Base-by-base conservation (phyloP, 768 basidiomycete species). In the Leccinum imitatum region DNA sequence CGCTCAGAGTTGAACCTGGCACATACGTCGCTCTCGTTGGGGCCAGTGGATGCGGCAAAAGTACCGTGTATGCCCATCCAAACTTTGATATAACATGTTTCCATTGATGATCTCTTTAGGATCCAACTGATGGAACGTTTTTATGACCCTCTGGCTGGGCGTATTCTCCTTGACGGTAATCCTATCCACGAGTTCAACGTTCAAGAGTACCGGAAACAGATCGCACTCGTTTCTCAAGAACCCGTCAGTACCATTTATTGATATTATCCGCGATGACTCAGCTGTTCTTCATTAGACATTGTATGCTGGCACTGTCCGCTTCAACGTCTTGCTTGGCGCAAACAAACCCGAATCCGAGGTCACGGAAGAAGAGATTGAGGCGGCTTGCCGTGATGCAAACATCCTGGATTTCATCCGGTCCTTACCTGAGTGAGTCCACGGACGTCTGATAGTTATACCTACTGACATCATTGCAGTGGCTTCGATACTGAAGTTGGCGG, bases 401-500 rank as follows among this genome's bases (percentile, higher is more conserved):
- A 87, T 95, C 71, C 78, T 95, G 58, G 93, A 95, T 33, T 97
- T 97, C 79, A 93, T 97, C 66, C 75, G 84, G 64, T 86, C 86
- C 1, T 76, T 97, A 25, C 94, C 95, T 19, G 79, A 90, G 89
- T 90, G 76, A 50, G 87, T 80, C 7, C 6, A 19, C 27, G 3
- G 37, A 4, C 7, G 8, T 39, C 50, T 2, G n/a, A 37, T 33
- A 15, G 14, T 19, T 62, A 6, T 53, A 41, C 8, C 37, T 55
- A 47, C 50, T 73, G 33, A 65, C 41, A 35, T 57, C 14, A 17
- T 62, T 54, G 11, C 65, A 89, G 89, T 57, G 93, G 93, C 31
- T 95, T 95, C 66, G 93, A 96, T 48, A 96, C 95, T 6, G 83
- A 92, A 68, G 93, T 94, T 51, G 93, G 93, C 61, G 91, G 91